Evolutionary conservation across 345 rosid genomes (phyloP).

Genomic region (Gossypium mustelinum): DNA sequence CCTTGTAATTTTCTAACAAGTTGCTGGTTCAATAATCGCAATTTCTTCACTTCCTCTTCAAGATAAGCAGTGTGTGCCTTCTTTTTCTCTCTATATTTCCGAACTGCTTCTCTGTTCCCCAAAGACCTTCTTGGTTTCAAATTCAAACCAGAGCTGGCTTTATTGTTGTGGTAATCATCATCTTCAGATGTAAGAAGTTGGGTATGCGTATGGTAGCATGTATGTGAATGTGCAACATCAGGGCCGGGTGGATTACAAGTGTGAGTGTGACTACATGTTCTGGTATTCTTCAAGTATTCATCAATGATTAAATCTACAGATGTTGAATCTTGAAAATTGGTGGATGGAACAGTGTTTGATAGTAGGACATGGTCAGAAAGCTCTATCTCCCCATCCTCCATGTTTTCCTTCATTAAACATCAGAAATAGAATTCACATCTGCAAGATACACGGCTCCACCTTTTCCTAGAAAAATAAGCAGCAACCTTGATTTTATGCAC

Average conservation of each 20-base stretch:
- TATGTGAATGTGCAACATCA: constrained; percentile 48
- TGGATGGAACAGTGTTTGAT: constrained; percentile 24
- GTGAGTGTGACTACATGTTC: constrained; percentile 69
- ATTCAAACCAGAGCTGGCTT: constrained; percentile 23
- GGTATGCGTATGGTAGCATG: constrained; percentile 47
- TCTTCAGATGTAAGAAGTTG: constrained; percentile 43
- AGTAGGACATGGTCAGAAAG: constrained; percentile 29
- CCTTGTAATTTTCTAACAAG: constrained; percentile 47
- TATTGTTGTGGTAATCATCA: constrained; percentile 27
- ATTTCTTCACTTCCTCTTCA: constrained; percentile 67
- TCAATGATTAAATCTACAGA: constrained; percentile 35
- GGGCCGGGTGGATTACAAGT: constrained; percentile 76
- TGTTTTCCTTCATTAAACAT: constrained; percentile 18
- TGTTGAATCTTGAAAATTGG: constrained; percentile 24
- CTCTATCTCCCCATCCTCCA: constrained; percentile 47
- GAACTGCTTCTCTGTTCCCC: constrained; percentile 75
- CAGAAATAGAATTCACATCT: constrained; percentile 5
- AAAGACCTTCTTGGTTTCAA: constrained; percentile 36
- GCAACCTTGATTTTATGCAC: not conserved
- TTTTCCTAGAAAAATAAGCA: constrained; percentile 4
- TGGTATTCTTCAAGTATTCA: constrained; percentile 32
- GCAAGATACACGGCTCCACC: constrained; percentile 2
- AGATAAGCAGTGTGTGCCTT: constrained; percentile 66
- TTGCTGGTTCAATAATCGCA: constrained; percentile 42
- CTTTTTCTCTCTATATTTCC: constrained; percentile 78